Base-by-base conservation (phyloP, 2,329 filamentous ascomycete genomes). In the Cladosporium sp. region DNA sequence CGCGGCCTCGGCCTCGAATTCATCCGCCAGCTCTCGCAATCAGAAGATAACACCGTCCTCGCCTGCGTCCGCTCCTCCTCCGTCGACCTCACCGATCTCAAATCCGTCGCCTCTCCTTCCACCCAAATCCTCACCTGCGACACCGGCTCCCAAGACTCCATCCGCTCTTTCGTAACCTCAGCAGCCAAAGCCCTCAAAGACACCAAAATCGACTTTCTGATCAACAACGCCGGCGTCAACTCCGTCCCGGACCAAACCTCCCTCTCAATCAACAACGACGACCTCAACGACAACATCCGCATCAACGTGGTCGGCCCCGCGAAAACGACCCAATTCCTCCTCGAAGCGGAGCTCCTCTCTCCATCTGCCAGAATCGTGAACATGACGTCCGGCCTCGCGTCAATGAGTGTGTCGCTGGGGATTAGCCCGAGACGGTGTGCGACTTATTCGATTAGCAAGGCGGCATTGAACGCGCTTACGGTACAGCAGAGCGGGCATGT, bases 1-100 rank as follows among this genome's bases (percentile, higher is more conserved):
- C 75, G 79, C 71, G 80, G 80, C 62, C 80, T 82, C 70, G 83
- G 83, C 34, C 76, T 84, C 54, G 83, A 85, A 67, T 84, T 84
- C 67, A 80, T 83, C 51, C 78, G 80, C 53, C 82, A 85, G 70
- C 73, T 84, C 60, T 71, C 78, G 39, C 53, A 67, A 11, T 67
- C 76, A 34, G 64, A 71, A 0, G 61, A 68, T 56, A 78, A 76
- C 67, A 79, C 71, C 60, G 76, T 81, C 65, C 77, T 82, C 64
- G 75, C 79, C n/a, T 74, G 70, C 59, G 76, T 78, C 1, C 79
- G 80, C 58, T 76, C 75, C 46, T 54, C 66, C 8, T 69, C 71
- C 56, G 67, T 69, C 58, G 72, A 77, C 56, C 67, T 75, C 14
- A 65, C 66, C 5, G 74, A 74, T 16, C 70, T 78, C 5, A 69